A percentile compares a stretch with the other conserved stretches of the same genome.
Conservation (phyloP, 106 monocot genomes). For the Posidonia australis region DNA sequence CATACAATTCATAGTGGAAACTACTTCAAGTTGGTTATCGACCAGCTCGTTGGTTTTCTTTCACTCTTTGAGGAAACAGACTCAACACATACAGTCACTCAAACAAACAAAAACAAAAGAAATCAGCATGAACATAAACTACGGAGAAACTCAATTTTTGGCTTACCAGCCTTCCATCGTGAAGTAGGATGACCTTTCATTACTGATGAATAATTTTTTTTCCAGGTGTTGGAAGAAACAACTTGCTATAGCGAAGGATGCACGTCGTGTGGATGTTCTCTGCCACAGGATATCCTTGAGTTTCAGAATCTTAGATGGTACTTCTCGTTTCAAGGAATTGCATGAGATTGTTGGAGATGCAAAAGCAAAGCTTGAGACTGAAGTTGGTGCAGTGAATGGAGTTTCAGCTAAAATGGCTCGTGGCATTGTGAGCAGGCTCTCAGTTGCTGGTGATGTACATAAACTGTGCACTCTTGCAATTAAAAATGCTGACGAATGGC, state of each 20-base stretch:
- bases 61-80: too few relatives aligned
- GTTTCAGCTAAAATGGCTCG: slow-evolving; percentile 76
- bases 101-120: too few relatives aligned
- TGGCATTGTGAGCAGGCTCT: slow-evolving; percentile 85
- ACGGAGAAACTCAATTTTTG: too few relatives aligned
- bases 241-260: slow-evolving; percentile 62
- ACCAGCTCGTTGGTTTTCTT: too few relatives aligned
- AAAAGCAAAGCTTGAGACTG: slow-evolving; percentile 69
- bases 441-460: slow-evolving; percentile 64
- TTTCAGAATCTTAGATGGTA: slow-evolving; percentile 68
- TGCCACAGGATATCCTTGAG: slow-evolving; percentile 67
- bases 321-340: slow-evolving; percentile 55
- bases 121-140: too few relatives aligned
- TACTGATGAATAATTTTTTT: too few relatives aligned
- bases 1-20: too few relatives aligned
- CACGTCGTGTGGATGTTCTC: slow-evolving; percentile 81
- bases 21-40: too few relatives aligned
- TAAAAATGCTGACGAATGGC: slow-evolving; percentile 55
- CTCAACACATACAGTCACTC: too few relatives aligned
- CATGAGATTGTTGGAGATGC: slow-evolving; percentile 56
- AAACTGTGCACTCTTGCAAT: slow-evolving; percentile 60
- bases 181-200: too few relatives aligned
- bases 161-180: too few relatives aligned
- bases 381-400: slow-evolving; percentile 79
- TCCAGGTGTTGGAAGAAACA: slow-evolving; percentile 86